Conservation (phyloP, 2,329 filamentous ascomycete species). For the Fusarium redolens region DNA sequence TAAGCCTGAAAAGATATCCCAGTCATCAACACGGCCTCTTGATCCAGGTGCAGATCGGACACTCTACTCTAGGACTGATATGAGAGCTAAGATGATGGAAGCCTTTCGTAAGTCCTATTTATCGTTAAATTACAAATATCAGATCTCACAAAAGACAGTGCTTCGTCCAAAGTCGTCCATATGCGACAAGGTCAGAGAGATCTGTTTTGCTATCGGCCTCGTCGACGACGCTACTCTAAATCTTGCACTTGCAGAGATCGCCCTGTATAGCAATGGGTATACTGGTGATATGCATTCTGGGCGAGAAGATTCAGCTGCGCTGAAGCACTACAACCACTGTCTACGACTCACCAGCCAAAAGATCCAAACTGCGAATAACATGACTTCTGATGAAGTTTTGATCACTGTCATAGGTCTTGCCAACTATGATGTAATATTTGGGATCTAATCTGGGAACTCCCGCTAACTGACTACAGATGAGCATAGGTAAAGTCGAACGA, state of each 20-base stretch:
- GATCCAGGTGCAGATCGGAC: not conserved
- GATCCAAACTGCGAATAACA: not conserved
- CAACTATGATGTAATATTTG: not conserved
- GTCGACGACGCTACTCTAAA: not conserved
- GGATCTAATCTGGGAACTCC: too few species aligned
- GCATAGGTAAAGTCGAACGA: slow-evolving; percentile 1
- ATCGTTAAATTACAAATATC: not conserved
- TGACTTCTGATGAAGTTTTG: not conserved
- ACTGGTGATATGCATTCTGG: not conserved
- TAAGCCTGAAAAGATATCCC: not conserved
- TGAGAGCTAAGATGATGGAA: not conserved
- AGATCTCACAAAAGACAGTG: not conserved
- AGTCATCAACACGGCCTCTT: not conserved
- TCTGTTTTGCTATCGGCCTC: slow-evolving; percentile 10
- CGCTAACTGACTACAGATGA: not conserved
- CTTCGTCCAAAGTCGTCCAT: slow-evolving; percentile 6
- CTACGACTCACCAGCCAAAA: not conserved
- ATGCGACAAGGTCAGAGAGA: slow-evolving; percentile 1
- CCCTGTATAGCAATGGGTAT: not conserved
- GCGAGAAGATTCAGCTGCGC: not conserved
- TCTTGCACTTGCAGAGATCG: not conserved
- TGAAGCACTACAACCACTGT: slow-evolving; percentile 4
- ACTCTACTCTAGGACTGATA: not conserved
- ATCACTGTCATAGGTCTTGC: slow-evolving; percentile 1
- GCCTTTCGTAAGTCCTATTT: not conserved